These are phyloP conservation scores for Kodamaea lidongshanica DNA, from an alignment of 805 yeast genomes.

Conservation along the genomic window DNA sequence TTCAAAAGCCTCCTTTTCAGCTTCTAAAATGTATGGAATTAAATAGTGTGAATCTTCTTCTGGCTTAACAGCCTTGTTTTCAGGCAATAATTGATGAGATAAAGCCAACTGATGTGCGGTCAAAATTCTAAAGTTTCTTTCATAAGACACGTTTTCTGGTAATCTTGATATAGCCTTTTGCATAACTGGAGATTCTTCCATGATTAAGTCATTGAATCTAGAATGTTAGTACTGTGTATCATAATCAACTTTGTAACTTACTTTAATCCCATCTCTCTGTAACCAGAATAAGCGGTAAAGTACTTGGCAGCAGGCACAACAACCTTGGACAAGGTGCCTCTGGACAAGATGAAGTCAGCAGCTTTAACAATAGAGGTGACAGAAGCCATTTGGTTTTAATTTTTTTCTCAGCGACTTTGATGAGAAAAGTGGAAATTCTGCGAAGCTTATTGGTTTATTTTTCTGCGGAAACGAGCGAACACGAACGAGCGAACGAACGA, in stretches of 20 bases:
- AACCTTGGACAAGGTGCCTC: constrained; percentile 71
- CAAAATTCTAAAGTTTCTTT: constrained; percentile 86
- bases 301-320: constrained; percentile 74
- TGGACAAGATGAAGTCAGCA: constrained; percentile 72
- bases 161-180: constrained; percentile 86
- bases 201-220: constrained; percentile 79
- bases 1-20: constrained; percentile 87
- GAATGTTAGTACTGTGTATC: constrained; percentile 15
- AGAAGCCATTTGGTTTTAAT: constrained; percentile 38
- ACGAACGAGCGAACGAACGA: no score
- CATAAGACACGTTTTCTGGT: constrained; percentile 77
- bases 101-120: constrained; percentile 87
- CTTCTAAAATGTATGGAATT: constrained; percentile 85
- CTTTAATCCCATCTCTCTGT: constrained; percentile 90
- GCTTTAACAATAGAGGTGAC: constrained; percentile 65
- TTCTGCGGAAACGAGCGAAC: no score
- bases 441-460: constrained; percentile 7
- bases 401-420: constrained; percentile 5
- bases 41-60: constrained; percentile 80
- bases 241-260: constrained; percentile 14
- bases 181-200: constrained; percentile 81
- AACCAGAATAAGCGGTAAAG: constrained; percentile 73
- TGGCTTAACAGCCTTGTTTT: constrained; percentile 66
- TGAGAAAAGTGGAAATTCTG: constrained; percentile 4
- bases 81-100: constrained; percentile 80